Evolutionary conservation across 805 yeast species (phyloP), one percentile per base, ranked within the genome.

Genomic region (Wickerhamomyces kurtzmanii): DNA sequence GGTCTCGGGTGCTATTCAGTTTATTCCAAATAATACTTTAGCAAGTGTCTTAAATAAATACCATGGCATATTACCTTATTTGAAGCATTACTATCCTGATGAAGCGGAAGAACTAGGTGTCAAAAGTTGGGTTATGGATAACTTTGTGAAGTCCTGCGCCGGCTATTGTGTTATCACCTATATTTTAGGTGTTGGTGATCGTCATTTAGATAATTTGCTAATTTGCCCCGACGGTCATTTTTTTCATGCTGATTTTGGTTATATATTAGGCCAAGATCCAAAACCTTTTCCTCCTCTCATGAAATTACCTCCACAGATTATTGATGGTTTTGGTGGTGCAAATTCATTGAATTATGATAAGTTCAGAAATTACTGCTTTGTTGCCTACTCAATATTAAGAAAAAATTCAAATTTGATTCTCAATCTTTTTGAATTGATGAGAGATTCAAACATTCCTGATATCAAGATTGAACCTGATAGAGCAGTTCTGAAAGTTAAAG

Each of bases 221-320:
- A 66, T 84, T 21, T 81, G 76, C 28, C 85, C 75, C 37, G 80
- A 89, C 67, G 78, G 93, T 2, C 83, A 75, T 42, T 91, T 91
- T 49, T 89, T 94, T 71, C 99, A 91, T 55, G 96, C 95, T 1
- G 99, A 91, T 55, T 91, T 84, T 53, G 99, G 99, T 1, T 91
- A 91, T 46, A 89, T 91, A 27, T 59, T 91, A 30, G 99, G 99
- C 0, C 77, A 87, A 29, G 99, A 91, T 51, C 99, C 99, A 3
- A 91, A 91, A 51, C 97, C 97, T 10, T 91, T 91, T 56, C 97
- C 99, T 10, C 99, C 99, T 1, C 65, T 89, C 57, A 91, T 91
- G 96, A 91, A 91, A 47, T 59, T 91, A 21, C 98, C 98, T 0
- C 91, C 91, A 23, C 98, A 91, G 53, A 80, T 91, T 12, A 82